Base-by-base conservation (phyloP, 179 eudicot genomes). In the Spergularia azorica region DNA sequence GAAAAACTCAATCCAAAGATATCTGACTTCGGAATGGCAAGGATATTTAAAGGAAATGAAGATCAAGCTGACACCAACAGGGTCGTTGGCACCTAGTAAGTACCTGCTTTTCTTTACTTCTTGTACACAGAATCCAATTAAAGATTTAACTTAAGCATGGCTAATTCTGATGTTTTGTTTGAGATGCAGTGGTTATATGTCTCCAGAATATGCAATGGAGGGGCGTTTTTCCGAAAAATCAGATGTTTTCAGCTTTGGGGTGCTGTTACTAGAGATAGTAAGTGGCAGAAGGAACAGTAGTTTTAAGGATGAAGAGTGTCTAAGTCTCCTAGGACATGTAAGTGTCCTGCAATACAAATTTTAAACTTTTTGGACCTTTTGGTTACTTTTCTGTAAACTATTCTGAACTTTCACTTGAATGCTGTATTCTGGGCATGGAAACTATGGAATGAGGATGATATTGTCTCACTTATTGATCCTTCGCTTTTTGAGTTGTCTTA, bases 21-120 rank as follows among this genome's bases (percentile, higher is more conserved):
- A 51, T 76, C 90, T 9, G 91, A 88, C 72, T 86, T 88, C 68
- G 89, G 89, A 36, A 81, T 80, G 82, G 91, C 91, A 14, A 86
- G 78, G 76, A 84, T 87, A 41, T 76, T 85, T 46, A 85, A 79
- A 26, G 80, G 74, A 60, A 73, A 73, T 21, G 77, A 85, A 74
- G 81, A 76, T 66, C 85, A 83, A 81, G 88, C 74, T 52, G 79
- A 77, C 41, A 87, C 88, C 36, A 74, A 51, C 66, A 83, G 86
- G 71, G 79, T 86, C 16, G 86, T 80, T 39, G 88, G 88, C 67
- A 85, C 88, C 32, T 83, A 85, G 88, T 85, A 72, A 70, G 83
- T 71, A 67, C 51, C 14, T 70, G 16, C 57, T 68, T 6, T 17
- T 21, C n/a, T 9, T 17, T 1, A 16, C 48, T 43, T 43, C 50